Evolutionary conservation across 2,329 filamentous ascomycete species (phyloP), one percentile per base, ranked within the genome.

Genomic region (Sclerotinia sclerotiorum): DNA sequence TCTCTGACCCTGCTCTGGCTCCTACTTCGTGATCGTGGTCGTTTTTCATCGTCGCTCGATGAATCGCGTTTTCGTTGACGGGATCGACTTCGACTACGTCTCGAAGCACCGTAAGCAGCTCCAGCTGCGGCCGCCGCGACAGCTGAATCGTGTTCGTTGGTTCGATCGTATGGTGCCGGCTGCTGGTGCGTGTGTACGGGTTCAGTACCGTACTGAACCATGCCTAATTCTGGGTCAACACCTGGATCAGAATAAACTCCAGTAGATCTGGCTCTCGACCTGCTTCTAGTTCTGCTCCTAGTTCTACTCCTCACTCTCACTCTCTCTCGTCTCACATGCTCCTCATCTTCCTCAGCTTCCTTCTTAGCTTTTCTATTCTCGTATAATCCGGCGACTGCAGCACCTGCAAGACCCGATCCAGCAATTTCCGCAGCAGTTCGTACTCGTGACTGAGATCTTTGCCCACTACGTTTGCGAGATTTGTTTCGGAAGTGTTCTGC

Each of bases 121-220:
- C 70, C 74, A 65, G 72, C 70, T 35, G 68, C 68, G 35, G 69
- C 72, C 54, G 70, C 72, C 55, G 70, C 71, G 29, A 73, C 54
- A 57, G 71, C 73, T 56, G 73, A 73, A 71, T 75, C 73, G 64
- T 61, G 42, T 46, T 60, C 54, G 60, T 19, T 51, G 24, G 60
- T 8, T 61, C 54, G 64, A 65, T 68, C 70, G 68, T 76, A 75
- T 55, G 72, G 78, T 72, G 73, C 74, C 72, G 72, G 73, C 64
- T 72, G 67, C 61, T 73, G 70, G 64, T 74, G 78, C 72, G 81
- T 81, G 72, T 80, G 79, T 72, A 89, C 81, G 74, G 87, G 86
- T 72, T 84, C 82, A 76, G 81, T 82, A 73, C 87, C 87, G 81
- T 89, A 89, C 78, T 89, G 85, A 84, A 89, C 85, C 83, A 88